Base-by-base conservation (phyloP, 1,139 yeast genomes). In the Ogataea hybrid region DNA sequence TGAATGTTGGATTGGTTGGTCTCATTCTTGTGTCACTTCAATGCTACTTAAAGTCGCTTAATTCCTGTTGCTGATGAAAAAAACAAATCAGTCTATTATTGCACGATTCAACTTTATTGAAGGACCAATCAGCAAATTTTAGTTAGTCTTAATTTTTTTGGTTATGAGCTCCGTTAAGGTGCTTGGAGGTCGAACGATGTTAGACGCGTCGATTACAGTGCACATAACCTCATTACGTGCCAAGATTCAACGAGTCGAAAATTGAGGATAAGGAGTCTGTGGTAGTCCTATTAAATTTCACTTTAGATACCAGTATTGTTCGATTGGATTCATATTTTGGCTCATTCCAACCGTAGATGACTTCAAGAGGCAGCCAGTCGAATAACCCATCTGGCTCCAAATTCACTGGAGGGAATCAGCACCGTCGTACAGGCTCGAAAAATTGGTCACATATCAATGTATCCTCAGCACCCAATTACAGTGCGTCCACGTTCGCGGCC, bases 1-100 rank as follows among this genome's bases (percentile, higher is more conserved):
- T 71, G 60, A 75, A 67, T 61, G 76, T 69, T 52, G 71, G 63
- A 65, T 70, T 71, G 52, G 81, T 61, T 49, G 82, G 73, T 70
- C 80, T 75, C 85, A 79, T 79, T 54, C 43, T 44, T 33, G 22
- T 36, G 41, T 10, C n/a, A 20, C 11, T 28, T 18, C 14, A 9
- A 11, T 20, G 21, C 18, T 16, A 11, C 16, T 6, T 10, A 20
- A 30, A 30, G 18, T 17, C 15, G 21, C 7, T n/a, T 25, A 25
- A 38, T 11, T 25, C 10, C 16, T 14, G 21, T 20, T 32, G 12
- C 30, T 7, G 20, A 18, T 6, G 20, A 18, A 18, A 17, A 17
- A 30, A 30, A 11, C 22, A 16, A 30, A 16, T 16, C 22, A 30
- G 18, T 15, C 16, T 15, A 20, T 18, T 16, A 29, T 30, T n/a